Conservation (phyloP, 140 eudicot species). For the Stevia rebaudiana region DNA sequence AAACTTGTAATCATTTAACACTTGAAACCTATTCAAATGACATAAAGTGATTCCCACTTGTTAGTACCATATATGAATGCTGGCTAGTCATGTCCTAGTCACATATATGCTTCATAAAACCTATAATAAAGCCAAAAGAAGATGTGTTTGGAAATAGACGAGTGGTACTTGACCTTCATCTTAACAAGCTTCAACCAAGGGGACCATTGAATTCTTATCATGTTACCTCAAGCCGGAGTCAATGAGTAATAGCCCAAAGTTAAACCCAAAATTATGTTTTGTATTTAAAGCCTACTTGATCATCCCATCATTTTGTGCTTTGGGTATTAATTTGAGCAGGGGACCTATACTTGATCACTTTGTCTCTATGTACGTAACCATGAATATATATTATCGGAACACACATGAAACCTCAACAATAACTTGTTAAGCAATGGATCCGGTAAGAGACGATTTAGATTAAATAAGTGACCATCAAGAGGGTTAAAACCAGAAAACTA, state of each 20-base stretch:
- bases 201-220: conserved; percentile 21
- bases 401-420: not conserved
- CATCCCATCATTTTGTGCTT: not conserved
- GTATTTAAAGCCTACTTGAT: not conserved
- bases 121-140: conserved; percentile 22
- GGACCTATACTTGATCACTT: not conserved
- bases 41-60: not conserved
- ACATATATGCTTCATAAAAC: conserved; percentile 18
- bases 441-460: too few species aligned
- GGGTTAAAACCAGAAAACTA: not conserved
- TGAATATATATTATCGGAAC: too few species aligned
- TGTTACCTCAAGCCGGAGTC: not conserved
- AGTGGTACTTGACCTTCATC: conserved; percentile 32
- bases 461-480: not conserved
- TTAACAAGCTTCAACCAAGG: conserved; percentile 29
- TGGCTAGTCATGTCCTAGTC: not conserved
- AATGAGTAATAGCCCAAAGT: not conserved
- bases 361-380: not conserved
- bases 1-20: too few species aligned
- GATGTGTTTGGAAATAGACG: conserved; percentile 5
- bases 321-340: not conserved
- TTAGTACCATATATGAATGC: not conserved
- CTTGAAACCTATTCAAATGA: not conserved
- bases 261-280: not conserved
- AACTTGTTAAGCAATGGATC: too few species aligned